Evolutionary conservation across 768 basidiomycete genomes (phyloP), one percentile per base, ranked within the genome.

Genomic region (Pleurotus platypus): DNA sequence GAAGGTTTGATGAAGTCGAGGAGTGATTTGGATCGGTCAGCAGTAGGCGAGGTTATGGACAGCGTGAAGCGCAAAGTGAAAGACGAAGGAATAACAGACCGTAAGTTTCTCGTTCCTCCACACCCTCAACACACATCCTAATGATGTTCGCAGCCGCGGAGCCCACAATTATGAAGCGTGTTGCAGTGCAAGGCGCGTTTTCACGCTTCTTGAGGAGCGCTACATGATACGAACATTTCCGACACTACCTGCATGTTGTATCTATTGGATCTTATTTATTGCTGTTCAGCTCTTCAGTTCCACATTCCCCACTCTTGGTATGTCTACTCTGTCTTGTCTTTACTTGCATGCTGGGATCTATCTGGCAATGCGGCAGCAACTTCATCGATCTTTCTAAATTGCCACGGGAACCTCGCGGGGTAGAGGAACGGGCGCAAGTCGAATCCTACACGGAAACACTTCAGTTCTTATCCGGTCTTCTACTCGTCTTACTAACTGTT

Each of bases 391-490:
- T 93, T 94, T 72, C 78, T 87, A 74, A 97, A 99, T 69, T 99
- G 97, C 87, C 92, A 98, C 0, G 90, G 91, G 78, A 98, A 98
- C 55, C 90, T 81, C 11, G 93, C 87, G 2, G 94, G 92, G 71
- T 98, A 98, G 49, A 99, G 75, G 84, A 99, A 99, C 0, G 95
- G 97, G 38, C 97, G 86, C 30, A 98, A 71, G 67, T 99, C 97
- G 67, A 94, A 98, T 67, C 92, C 95, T 95, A 61, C 26, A 26
- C 35, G 5, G 12, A 54, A 46, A 38, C 11, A 26, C 9, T 38
- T n/a, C 20, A 42, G 6, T 7, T 18, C 11, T 22, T 6, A 38
- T 18, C n/a, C 39, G 0, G 4, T 49, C 18, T 18, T 26, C 24
- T 2, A 6, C 20, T n/a, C 15, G 39, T 43, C 16, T 39, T 37